Conservation (phyloP, 2,329 filamentous ascomycete species). For the Pseudogymnoascus sp. region DNA sequence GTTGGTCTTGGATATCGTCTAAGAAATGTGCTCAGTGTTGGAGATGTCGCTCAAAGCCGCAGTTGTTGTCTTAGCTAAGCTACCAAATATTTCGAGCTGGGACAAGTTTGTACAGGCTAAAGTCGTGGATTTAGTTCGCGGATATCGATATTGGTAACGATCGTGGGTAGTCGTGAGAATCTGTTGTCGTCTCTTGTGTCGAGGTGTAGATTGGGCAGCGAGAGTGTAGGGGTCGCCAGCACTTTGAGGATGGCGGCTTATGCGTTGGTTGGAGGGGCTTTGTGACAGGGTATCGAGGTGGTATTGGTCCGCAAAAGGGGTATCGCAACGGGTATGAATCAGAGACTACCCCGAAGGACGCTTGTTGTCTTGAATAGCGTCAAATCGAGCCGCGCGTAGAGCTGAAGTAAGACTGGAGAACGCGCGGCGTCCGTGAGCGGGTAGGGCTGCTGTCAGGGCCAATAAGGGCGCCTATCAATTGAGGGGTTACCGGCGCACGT, state of each 20-base stretch:
- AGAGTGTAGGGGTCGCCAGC: not conserved
- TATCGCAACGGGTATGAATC: not conserved
- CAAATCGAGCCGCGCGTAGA: not conserved
- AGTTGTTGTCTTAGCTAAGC: not conserved
- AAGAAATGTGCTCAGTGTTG: not conserved
- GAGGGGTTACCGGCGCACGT: not conserved
- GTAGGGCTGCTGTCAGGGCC: not conserved
- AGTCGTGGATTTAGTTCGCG: not conserved
- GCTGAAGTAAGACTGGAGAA: conserved; percentile 2
- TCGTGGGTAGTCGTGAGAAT: conserved; percentile 1
- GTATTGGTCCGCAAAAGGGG: not conserved
- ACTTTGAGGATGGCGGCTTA: not conserved
- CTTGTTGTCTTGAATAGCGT: conserved; percentile 1
- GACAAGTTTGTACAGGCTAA: not conserved
- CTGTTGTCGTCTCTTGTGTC: not conserved
- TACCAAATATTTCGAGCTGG: not conserved
- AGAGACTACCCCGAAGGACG: conserved; percentile 4
- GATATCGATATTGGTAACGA: conserved; percentile 1
- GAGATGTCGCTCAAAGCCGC: not conserved
- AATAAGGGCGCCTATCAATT: conserved; percentile 6
- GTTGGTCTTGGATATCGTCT: conserved; percentile 1
- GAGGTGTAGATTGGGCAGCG: conserved; percentile 6
- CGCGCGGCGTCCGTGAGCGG: not conserved
- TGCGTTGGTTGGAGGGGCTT: not conserved
- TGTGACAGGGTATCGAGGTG: not conserved